Base-by-base conservation (phyloP, 495 filamentous ascomycete species). In the Pseudomonodictys pantanalensis region DNA sequence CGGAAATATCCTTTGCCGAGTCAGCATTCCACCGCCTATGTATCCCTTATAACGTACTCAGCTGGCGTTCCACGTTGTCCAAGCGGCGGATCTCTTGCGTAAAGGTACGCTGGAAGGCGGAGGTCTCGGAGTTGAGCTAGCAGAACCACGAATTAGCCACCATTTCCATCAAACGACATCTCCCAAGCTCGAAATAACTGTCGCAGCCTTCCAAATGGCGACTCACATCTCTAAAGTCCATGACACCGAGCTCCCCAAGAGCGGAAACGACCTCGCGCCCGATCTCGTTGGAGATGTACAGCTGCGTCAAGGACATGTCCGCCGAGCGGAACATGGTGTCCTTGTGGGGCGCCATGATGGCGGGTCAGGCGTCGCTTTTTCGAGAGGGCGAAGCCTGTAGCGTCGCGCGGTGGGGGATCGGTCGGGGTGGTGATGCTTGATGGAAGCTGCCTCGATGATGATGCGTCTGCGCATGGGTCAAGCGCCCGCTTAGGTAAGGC, bases 251-350 rank as follows among this genome's bases (percentile, higher is more conserved):
- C 79, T 97, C 93, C 65, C 93, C 93, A 62, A 99, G 79, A 49
- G 93, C 93, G 71, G 90, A 96, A 56, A 97, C 90, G 64, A 96
- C 92, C 79, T 99, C 93, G 72, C 93, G 84, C 65, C 95, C 92
- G 60, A 97, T 97, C 79, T 99, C 93, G 68, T 96, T 97, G 62
- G 93, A 89, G 68, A 97, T 91, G 77, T 97, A 99, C 66, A 99
- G 86, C 83, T 97, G 93, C 72, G 95, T 95, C 83, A 99, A 86
- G 82, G 91, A 95, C 93, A 99, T 99, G 76, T 97, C 92, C 88
- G 91, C 86, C 71, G 95, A 97, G 80, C 95, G 93, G 87, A 99
- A 97, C 79, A 96, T 86, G 75, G 90, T 95, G 76, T 97, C 91
- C 77, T 87, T 81, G 30, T 70, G 78, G 23, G 71, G 65, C 54